These are phyloP conservation scores for Coemansia javaensis DNA, from an alignment of 192 early-diverging fungal genomes.

Conservation along the genomic window DNA sequence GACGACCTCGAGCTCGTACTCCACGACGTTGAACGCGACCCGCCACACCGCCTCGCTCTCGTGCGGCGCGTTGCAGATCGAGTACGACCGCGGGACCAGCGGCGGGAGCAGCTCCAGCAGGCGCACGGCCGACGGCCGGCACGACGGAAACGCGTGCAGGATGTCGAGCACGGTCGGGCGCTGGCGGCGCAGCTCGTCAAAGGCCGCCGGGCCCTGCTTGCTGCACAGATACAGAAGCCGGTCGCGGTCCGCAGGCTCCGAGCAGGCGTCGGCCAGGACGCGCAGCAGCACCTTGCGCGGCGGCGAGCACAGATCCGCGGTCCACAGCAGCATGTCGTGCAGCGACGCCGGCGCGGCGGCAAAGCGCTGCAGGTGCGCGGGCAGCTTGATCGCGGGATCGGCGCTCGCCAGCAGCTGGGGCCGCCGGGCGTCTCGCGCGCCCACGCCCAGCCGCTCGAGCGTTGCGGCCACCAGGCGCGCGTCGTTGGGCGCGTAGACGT, in stretches of 20 bases:
- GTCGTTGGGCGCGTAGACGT: constrained; percentile 81
- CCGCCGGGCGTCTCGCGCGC: constrained; percentile 18
- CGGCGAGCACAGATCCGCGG: constrained; percentile 66
- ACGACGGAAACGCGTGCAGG: constrained; percentile 72
- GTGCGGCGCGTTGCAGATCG: constrained; percentile 65
- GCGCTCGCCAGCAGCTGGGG: constrained; percentile 18
- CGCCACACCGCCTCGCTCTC: constrained; percentile 49
- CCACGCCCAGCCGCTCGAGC: constrained; percentile 56
- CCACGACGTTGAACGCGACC: constrained; percentile 87
- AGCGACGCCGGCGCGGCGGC: constrained; percentile 31
- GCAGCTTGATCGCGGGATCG: constrained; percentile 40
- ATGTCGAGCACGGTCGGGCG: constrained; percentile 75
- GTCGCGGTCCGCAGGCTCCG: constrained; percentile 65
- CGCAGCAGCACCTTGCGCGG: constrained; percentile 81
- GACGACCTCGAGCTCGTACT: constrained; percentile 52
- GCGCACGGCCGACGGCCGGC: constrained; percentile 57
- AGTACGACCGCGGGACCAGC: constrained; percentile 84
- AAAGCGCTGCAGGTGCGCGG: constrained; percentile 24
- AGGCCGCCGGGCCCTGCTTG: constrained; percentile 64
- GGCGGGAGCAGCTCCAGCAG: constrained; percentile 76
- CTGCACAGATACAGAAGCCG: constrained; percentile 75
- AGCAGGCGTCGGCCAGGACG: constrained; percentile 73
- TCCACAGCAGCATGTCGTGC: constrained; percentile 65
- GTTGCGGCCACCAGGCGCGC: constrained; percentile 63
- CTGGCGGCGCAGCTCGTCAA: constrained; percentile 64